Base-by-base conservation (phyloP, 352 stramenopile genomes). In the Elongisporangium prolatum region DNA sequence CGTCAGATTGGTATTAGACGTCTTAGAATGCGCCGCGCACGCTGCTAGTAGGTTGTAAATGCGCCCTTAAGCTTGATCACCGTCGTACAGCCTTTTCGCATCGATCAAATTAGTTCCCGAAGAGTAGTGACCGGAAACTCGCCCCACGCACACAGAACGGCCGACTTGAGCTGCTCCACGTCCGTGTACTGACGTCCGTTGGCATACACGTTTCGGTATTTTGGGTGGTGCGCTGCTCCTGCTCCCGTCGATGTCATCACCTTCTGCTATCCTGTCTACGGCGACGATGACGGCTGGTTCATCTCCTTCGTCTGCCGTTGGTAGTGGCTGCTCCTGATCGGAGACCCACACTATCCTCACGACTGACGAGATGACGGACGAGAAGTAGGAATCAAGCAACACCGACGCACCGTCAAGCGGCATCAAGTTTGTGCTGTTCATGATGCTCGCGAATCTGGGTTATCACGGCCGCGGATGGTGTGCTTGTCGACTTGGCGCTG, bases 221-320 rank as follows among this genome's bases (percentile, higher is more conserved):
- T 83, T 76, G 0, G 71, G 66, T 6, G 65, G 49, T 7, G 73
- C 75, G 14, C 48, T 93, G 9, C 72, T 95, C 17, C 69, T 72
- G 50, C 64, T 96, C 0, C 81, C 80, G 14, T 96, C 66, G 87
- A 86, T 48, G 84, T 93, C 53, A 68, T 96, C 38, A 86, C 72
- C 20, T 86, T 95, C 59, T 96, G 84, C 65, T 84, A 91, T 61
- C 88, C 85, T 21, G 88, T 96, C 59, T 87, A 79, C 60, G 88
- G 86, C 22, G 84, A 86, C 52, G 86, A 84, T 44, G 71, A 85
- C 54, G 89, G 87, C 17, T 89, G 80, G 76, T 9, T 61, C 13
- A 50, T 87, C 10, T 66, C 61, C 17, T 50, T 63, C 3, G 20
- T 76, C 20, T 77, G 62, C 22, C 74, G 59, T 63, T 83, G 44